A percentile compares a stretch with the other conserved stretches of the same genome.
Conservation (phyloP, 2,329 filamentous ascomycete genomes). For the Sclerotinia nivalis region DNA sequence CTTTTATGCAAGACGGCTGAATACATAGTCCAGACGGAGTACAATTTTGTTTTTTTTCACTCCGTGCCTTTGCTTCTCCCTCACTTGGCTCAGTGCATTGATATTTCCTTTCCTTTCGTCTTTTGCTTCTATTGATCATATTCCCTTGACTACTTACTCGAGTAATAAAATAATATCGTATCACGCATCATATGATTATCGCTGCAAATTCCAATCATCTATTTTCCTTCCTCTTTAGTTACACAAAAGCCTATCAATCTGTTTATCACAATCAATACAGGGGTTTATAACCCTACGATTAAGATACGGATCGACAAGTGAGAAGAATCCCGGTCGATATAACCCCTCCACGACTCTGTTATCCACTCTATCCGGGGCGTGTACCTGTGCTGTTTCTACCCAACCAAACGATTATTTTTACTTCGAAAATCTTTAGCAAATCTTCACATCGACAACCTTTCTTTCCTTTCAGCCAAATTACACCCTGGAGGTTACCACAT, state of each 20-base stretch:
- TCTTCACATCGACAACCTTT: slow-evolving; percentile 6
- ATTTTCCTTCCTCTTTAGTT: slow-evolving; percentile 1
- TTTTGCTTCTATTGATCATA: background rate
- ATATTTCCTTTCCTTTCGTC: slow-evolving; percentile 5
- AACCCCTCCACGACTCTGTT: slow-evolving; percentile 10
- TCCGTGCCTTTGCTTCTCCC: slow-evolving; percentile 8
- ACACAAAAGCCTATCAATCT: background rate
- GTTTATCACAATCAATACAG: slow-evolving; percentile 15
- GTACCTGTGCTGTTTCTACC: background rate
- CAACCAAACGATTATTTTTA: background rate
- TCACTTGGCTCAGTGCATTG: slow-evolving; percentile 4
- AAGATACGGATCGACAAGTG: slow-evolving; percentile 21
- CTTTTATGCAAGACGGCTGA: slow-evolving; percentile 18
- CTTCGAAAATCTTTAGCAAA: background rate
- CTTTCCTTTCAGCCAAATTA: slow-evolving; percentile 3
- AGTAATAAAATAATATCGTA: slow-evolving; percentile 4
- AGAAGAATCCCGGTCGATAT: slow-evolving; percentile 15
- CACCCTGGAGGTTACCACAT: background rate
- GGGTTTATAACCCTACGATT: slow-evolving; percentile 10
- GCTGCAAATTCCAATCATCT: slow-evolving; percentile 1
- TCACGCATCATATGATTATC: slow-evolving; percentile 1
- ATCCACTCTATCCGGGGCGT: background rate
- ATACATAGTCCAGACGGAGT: background rate
- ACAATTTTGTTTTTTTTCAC: background rate
- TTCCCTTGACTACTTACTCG: slow-evolving; percentile 5